These are phyloP conservation scores for Madurella fahalii DNA, from an alignment of 2,329 filamentous ascomycete genomes.

Conservation along the genomic window DNA sequence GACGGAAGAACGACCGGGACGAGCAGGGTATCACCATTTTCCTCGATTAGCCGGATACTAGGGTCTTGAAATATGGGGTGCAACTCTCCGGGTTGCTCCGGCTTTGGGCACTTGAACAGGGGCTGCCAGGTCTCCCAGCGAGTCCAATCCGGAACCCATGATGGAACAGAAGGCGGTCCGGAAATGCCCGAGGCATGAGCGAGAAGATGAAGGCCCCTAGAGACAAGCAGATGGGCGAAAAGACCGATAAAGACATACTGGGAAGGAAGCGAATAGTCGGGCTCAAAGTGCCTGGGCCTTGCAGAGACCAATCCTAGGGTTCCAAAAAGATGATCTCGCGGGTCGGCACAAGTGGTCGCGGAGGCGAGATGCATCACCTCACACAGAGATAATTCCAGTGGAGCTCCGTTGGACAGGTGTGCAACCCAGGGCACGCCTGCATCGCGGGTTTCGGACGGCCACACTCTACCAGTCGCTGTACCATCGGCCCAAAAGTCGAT, in stretches of 20 bases:
- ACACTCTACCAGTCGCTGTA: not conserved
- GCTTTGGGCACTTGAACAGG: not conserved
- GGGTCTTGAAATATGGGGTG: no score
- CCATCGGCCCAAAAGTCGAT: constrained; percentile 4
- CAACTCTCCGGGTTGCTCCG: not conserved
- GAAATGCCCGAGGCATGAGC: not conserved
- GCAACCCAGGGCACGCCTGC: not conserved
- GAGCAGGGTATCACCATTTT: no score
- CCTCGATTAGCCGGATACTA: no score
- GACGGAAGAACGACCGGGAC: no score
- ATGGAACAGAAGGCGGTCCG: not conserved
- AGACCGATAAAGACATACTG: constrained; percentile 4
- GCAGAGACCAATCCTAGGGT: not conserved
- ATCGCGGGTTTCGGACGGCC: not conserved
- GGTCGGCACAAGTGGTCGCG: not conserved
- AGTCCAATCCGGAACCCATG: constrained; percentile 3
- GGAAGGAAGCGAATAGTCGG: constrained; percentile 1
- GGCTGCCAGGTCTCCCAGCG: not conserved
- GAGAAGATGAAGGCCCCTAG: not conserved
- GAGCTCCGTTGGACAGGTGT: not conserved
- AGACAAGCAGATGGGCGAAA: not conserved
- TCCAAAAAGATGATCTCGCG: not conserved
- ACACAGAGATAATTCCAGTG: not conserved
- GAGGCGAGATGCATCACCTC: not conserved
- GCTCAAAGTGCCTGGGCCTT: not conserved